Evolutionary conservation across 2,329 filamentous ascomycete genomes (phyloP).

Genomic region (Bipolaris victoriae): DNA sequence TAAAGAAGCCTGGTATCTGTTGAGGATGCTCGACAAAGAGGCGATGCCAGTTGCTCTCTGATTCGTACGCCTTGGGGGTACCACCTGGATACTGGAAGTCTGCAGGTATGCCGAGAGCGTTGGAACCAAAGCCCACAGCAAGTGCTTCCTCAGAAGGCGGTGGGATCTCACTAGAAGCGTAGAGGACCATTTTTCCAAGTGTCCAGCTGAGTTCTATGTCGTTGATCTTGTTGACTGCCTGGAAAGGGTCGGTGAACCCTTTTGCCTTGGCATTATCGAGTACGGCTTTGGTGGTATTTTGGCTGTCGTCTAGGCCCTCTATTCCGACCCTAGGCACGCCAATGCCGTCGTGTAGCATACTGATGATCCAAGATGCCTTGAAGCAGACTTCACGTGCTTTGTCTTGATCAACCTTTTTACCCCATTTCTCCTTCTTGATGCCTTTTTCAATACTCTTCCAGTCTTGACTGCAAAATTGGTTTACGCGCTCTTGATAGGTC

Average conservation of each 20-base stretch:
- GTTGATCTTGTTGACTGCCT: constrained; percentile 90
- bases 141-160: constrained; percentile 64
- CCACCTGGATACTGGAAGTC: constrained; percentile 85
- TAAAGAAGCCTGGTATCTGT: constrained; percentile 73
- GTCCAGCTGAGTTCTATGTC: constrained; percentile 97
- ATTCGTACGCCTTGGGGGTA: constrained; percentile 54
- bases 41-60: constrained; percentile 60
- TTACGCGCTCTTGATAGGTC: constrained; percentile 84
- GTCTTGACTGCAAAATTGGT: constrained; percentile 81
- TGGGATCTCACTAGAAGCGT: constrained; percentile 86
- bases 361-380: constrained; percentile 98
- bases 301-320: constrained; percentile 63
- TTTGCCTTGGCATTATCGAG: constrained; percentile 72
- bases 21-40: constrained; percentile 70
- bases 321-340: constrained; percentile 86
- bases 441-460: constrained; percentile 78
- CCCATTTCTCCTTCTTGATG: constrained; percentile 70
- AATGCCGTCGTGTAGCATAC: constrained; percentile 93
- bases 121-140: constrained; percentile 92
- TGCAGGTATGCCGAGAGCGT: constrained; percentile 67
- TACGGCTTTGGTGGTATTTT: constrained; percentile 76
- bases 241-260: constrained; percentile 83
- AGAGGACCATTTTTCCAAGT: constrained; percentile 92
- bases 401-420: constrained; percentile 73
- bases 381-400: constrained; percentile 90